A percentile compares a stretch with the other conserved stretches of the same genome.
These are phyloP conservation scores for Toxicodendron radicans DNA, from an alignment of 345 rosid species.

Conservation along the genomic window DNA sequence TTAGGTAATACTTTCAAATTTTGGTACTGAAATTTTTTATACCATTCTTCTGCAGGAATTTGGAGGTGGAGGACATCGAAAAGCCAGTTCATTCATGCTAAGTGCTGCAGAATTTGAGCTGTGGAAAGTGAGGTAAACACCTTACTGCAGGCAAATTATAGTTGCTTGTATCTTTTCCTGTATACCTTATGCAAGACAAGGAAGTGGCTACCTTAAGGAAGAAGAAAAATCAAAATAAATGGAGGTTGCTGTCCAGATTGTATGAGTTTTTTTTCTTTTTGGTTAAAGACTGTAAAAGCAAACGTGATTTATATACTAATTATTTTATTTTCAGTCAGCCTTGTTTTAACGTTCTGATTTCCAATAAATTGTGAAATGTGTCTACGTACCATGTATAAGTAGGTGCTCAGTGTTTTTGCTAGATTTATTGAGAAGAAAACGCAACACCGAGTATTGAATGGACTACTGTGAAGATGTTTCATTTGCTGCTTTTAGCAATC, in stretches of 20 bases:
- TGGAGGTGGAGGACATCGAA: constrained; percentile 74
- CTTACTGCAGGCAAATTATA: neutral
- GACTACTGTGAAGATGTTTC: neutral
- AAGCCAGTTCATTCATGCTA: constrained; percentile 72
- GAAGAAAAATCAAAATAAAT: constrained; percentile 3
- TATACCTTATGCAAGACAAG: neutral
- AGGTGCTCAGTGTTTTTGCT: neutral
- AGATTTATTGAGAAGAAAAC: neutral
- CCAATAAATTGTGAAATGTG: neutral
- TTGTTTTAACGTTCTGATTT: neutral
- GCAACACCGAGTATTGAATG: neutral
- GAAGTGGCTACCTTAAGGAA: neutral
- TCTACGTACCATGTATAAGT: neutral
- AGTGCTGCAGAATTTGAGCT: constrained; percentile 42
- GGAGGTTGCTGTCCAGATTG: neutral
- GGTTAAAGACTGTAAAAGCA: neutral
- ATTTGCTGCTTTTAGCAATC: neutral
- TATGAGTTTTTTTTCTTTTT: neutral
- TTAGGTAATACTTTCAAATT: neutral
- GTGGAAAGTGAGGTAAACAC: constrained; percentile 45
- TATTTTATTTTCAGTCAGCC: neutral
- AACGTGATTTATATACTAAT: neutral
- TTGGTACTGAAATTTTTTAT: neutral
- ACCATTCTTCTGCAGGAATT: constrained; percentile 35
- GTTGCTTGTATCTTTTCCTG: neutral